Conservation (phyloP, 2,329 filamentous ascomycete species). For the Xylariaceae sp. region DNA sequence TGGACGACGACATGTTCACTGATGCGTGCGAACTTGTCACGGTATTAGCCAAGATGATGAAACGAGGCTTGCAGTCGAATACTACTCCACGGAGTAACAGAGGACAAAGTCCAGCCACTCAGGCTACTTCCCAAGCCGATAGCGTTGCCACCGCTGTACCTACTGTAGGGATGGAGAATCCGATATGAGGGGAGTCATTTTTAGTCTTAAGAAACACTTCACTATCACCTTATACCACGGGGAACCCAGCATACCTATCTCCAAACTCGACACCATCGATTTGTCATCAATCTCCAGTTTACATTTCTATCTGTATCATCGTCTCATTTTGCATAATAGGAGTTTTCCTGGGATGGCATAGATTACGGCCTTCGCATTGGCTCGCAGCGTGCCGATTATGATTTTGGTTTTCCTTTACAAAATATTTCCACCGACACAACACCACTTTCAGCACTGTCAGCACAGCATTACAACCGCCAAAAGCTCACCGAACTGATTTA, state of each 20-base stretch:
- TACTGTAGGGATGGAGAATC: constrained; percentile 25
- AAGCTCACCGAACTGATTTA: too few species aligned
- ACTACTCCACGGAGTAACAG: constrained; percentile 9
- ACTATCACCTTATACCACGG: too few species aligned
- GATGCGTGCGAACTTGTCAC: constrained; percentile 87
- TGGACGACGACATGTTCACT: constrained; percentile 93
- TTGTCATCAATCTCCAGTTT: neutral
- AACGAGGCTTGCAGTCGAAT: constrained; percentile 54
- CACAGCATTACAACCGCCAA: too few species aligned
- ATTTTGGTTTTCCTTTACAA: too few species aligned
- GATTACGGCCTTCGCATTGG: too few species aligned
- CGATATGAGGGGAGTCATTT: constrained; percentile 23
- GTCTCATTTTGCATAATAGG: too few species aligned
- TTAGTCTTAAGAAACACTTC: too few species aligned
- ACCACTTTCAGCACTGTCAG: too few species aligned
- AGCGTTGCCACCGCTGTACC: constrained; percentile 20
- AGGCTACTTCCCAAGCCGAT: constrained; percentile 16
- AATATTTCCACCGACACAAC: too few species aligned
- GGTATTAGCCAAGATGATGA: constrained; percentile 84
- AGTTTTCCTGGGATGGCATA: too few species aligned
- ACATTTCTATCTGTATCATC: neutral
- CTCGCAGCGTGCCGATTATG: too few species aligned
- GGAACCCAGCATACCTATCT: too few species aligned
- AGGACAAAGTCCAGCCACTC: constrained; percentile 16
- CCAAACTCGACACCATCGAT: neutral